phyloP scores from a whole-genome alignment of 176 grass and related monocot genomes.

The Calamus simplicifolius region DNA sequence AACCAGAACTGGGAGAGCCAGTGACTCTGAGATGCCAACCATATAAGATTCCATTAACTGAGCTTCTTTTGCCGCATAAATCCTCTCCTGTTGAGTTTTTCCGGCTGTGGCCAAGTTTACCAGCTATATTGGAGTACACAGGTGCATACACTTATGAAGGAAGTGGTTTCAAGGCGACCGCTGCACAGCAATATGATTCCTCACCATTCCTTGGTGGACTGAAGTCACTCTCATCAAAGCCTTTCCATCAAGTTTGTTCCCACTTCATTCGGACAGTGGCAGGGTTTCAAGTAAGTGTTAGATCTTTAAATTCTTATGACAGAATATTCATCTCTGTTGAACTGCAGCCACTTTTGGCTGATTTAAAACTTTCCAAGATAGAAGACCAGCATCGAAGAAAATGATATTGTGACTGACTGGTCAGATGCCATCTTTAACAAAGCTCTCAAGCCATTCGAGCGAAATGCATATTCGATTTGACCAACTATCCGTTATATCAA shows the following conservation, averaged over 20 bases:
- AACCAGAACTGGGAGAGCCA: slow-evolving; percentile 78
- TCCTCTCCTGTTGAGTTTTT: slow-evolving; percentile 93
- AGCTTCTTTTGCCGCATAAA: slow-evolving; percentile 88
- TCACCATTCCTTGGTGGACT: slow-evolving; percentile 89
- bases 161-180: slow-evolving; percentile 97
- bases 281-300: slow-evolving; percentile 83
- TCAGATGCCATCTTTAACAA: too few species aligned
- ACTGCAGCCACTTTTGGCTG: too few species aligned
- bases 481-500: too few species aligned
- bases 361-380: too few species aligned
- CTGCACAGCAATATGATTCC: slow-evolving; percentile 90
- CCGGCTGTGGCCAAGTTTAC: slow-evolving; percentile 87
- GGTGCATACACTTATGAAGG: slow-evolving; percentile 93
- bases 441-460: too few species aligned
- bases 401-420: too few species aligned
- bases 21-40: slow-evolving; percentile 85
- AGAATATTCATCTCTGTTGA: too few species aligned
- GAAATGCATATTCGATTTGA: too few species aligned
- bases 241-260: slow-evolving; percentile 96
- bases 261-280: slow-evolving; percentile 95
- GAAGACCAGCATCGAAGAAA: too few species aligned
- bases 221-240: slow-evolving; percentile 70
- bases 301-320: background rate
- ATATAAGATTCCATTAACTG: slow-evolving; percentile 81
- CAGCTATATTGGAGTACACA: slow-evolving; percentile 84